Conservation (phyloP, 2,329 filamentous ascomycete genomes). For the Pseudocercospora cruenta region DNA sequence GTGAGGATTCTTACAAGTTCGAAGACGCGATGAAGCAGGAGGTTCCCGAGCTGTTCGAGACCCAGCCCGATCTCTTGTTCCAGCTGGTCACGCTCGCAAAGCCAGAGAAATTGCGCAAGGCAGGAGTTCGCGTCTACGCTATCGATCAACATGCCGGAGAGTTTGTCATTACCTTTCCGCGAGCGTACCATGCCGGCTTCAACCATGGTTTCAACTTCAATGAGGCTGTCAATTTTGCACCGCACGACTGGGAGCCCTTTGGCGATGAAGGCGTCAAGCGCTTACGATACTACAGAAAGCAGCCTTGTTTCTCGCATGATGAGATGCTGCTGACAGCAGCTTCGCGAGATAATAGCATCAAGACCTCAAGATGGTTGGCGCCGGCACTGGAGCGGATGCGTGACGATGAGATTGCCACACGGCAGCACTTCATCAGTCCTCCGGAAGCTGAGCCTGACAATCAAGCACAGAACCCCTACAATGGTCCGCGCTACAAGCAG, state of each 20-base stretch:
- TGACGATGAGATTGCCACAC: slow-evolving; percentile 70
- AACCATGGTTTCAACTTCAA: slow-evolving; percentile 99
- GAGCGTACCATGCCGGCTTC: slow-evolving; percentile 96
- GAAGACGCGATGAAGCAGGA: slow-evolving; percentile 94
- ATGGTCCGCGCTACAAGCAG: slow-evolving; percentile 45
- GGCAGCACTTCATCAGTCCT: slow-evolving; percentile 69
- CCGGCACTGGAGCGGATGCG: slow-evolving; percentile 81
- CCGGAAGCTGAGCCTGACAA: slow-evolving; percentile 48
- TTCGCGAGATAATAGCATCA: slow-evolving; percentile 75
- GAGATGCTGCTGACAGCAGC: slow-evolving; percentile 91
- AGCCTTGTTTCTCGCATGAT: slow-evolving; percentile 97
- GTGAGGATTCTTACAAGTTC: slow-evolving; percentile 90
- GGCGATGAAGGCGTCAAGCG: slow-evolving; percentile 84
- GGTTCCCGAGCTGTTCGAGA: slow-evolving; percentile 94
- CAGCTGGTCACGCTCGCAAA: slow-evolving; percentile 95
- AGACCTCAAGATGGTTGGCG: slow-evolving; percentile 91
- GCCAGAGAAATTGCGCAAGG: slow-evolving; percentile 89
- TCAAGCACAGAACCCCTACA: slow-evolving; percentile 36
- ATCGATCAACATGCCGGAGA: slow-evolving; percentile 95
- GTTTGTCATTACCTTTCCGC: slow-evolving; percentile 93
- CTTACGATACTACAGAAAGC: slow-evolving; percentile 82
- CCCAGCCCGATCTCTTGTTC: slow-evolving; percentile 92
- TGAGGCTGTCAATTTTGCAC: slow-evolving; percentile 97
- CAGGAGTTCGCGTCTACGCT: slow-evolving; percentile 89
- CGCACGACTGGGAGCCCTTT: slow-evolving; percentile 90